Evolutionary conservation across 129 eudicot genomes (phyloP).

Genomic region (Sambucus nigra): DNA sequence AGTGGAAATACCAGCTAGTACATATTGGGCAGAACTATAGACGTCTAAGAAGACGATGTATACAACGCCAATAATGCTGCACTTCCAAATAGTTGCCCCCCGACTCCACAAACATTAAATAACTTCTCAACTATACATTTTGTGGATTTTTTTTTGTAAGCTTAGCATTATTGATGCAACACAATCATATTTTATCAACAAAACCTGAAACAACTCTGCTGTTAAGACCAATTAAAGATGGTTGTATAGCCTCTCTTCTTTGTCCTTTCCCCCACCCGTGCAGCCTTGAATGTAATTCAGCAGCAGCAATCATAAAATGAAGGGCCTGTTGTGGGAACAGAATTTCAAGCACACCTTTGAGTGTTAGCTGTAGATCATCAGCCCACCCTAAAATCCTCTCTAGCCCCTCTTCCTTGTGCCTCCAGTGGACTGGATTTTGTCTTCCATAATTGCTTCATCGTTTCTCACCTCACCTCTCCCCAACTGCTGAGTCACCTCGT

Average conservation of each 20-base stretch:
- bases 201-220: background rate
- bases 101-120: too few species aligned
- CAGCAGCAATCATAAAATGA: slow-evolving; percentile 54
- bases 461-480: too few species aligned
- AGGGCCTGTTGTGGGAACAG: slow-evolving; percentile 33
- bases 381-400: slow-evolving; percentile 25
- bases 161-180: too few species aligned
- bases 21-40: too few species aligned
- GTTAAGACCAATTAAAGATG: too few species aligned
- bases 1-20: too few species aligned
- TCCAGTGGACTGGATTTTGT: slow-evolving; percentile 17
- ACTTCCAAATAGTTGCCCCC: too few species aligned
- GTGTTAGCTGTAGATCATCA: slow-evolving; percentile 47
- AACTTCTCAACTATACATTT: too few species aligned
- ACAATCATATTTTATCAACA: background rate
- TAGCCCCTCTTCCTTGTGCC: slow-evolving; percentile 28
- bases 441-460: background rate
- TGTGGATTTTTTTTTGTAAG: too few species aligned
- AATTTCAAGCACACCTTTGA: slow-evolving; percentile 21
- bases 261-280: slow-evolving; percentile 50
- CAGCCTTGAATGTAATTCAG: slow-evolving; percentile 44
- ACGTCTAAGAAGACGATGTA: too few species aligned
- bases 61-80: too few species aligned
- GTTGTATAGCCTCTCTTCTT: slow-evolving; percentile 21
- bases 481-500: slow-evolving; percentile 11